These are phyloP conservation scores for Eucalyptus dawsonii DNA, from an alignment of 345 rosid genomes.

Conservation along the genomic window DNA sequence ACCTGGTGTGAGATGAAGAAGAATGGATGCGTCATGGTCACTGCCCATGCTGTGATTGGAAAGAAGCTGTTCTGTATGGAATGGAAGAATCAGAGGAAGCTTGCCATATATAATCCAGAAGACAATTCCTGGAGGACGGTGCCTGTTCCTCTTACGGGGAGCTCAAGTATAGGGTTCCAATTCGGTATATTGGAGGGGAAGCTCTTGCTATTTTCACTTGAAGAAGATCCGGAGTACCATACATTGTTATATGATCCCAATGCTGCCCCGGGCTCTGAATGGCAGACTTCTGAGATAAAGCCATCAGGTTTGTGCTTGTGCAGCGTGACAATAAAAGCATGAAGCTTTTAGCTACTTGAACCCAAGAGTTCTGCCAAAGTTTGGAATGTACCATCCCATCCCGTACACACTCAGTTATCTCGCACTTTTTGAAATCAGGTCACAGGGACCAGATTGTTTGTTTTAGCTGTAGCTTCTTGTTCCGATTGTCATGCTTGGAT, in stretches of 20 bases:
- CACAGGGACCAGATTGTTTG: background rate
- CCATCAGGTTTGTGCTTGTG: slow-evolving; percentile 72
- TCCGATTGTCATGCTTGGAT: background rate
- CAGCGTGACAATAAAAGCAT: slow-evolving; percentile 75
- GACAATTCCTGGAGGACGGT: slow-evolving; percentile 83
- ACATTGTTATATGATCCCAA: slow-evolving; percentile 72
- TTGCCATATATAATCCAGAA: slow-evolving; percentile 55
- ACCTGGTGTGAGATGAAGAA: slow-evolving; percentile 80
- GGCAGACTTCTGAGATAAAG: slow-evolving; percentile 64
- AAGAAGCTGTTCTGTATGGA: slow-evolving; percentile 85
- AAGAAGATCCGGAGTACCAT: slow-evolving; percentile 40
- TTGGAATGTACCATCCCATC: background rate
- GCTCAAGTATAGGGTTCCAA: slow-evolving; percentile 57
- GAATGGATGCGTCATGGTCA: slow-evolving; percentile 93
- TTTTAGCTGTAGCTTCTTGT: background rate
- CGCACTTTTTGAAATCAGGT: background rate
- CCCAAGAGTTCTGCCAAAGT: background rate
- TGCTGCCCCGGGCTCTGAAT: slow-evolving; percentile 62
- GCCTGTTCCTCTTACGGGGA: slow-evolving; percentile 71
- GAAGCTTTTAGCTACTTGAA: background rate
- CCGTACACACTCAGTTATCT: background rate
- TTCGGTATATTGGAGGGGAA: slow-evolving; percentile 76
- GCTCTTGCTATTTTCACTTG: slow-evolving; percentile 55
- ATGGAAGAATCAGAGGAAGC: slow-evolving; percentile 92
- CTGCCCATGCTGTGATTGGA: slow-evolving; percentile 82